These are phyloP conservation scores for Trametes polyzona DNA, from an alignment of 1,284 basidiomycete species.

Conservation along the genomic window DNA sequence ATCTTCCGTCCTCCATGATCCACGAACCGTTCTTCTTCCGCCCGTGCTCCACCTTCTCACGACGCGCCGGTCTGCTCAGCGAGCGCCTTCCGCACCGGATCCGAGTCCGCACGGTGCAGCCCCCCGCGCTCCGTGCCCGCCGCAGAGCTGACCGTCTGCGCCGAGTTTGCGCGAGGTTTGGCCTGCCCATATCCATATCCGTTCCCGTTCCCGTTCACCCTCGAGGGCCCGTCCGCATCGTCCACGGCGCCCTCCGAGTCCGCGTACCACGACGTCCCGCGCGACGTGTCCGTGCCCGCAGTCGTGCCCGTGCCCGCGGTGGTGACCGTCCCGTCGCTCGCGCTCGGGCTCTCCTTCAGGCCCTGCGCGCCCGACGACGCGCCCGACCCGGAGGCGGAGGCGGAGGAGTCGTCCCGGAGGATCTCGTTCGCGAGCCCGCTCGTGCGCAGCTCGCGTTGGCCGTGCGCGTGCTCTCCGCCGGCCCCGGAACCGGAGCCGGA, in stretches of 20 bases:
- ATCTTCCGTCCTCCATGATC: too few relatives aligned
- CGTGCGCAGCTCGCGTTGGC: slow-evolving; percentile 20
- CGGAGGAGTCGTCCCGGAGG: slow-evolving; percentile 27
- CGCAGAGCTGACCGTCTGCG: slow-evolving; percentile 9
- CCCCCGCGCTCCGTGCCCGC: slow-evolving; percentile 8
- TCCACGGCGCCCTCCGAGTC: slow-evolving; percentile 15
- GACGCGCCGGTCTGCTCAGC: slow-evolving; percentile 5
- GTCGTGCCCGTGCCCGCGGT: slow-evolving; percentile 17
- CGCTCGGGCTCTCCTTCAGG: slow-evolving; percentile 18
- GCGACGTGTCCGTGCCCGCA: slow-evolving; percentile 25
- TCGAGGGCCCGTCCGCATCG: slow-evolving; percentile 16
- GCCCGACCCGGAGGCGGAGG: slow-evolving; percentile 1
- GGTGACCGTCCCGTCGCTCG: slow-evolving; percentile 25
- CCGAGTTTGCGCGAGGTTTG: slow-evolving; percentile 27
- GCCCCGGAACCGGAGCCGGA: too few relatives aligned
- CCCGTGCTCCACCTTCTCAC: neutral
- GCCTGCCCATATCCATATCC: slow-evolving; percentile 8
- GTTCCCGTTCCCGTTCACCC: slow-evolving; percentile 18
- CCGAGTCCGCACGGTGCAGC: slow-evolving; percentile 30
- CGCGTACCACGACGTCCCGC: slow-evolving; percentile 33
- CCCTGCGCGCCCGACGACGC: neutral
- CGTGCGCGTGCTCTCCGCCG: slow-evolving; percentile 7
- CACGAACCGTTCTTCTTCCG: too few relatives aligned
- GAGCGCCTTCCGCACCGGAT: slow-evolving; percentile 24
- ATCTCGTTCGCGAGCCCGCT: slow-evolving; percentile 48